Percentiles rank a stretch among this genome's conserved stretches.
Evolutionary conservation across 495 filamentous ascomycete species (phyloP).

Genomic region (Friedmanniomyces simplex): DNA sequence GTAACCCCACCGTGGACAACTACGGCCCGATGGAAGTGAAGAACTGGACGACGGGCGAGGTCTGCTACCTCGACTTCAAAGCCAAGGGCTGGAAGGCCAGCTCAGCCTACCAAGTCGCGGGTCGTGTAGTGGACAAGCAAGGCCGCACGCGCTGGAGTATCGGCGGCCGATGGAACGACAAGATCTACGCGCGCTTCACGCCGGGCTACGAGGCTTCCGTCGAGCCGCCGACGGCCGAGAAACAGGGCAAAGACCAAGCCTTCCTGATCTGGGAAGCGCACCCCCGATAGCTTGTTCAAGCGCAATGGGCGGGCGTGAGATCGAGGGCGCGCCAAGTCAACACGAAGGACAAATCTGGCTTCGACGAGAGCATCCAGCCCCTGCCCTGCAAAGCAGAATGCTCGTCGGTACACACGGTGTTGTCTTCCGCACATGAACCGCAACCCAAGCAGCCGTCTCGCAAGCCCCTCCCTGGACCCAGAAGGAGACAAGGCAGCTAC

Average conservation of each 20-base stretch:
- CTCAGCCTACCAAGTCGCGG: slow-evolving; percentile 75
- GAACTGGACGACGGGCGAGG: slow-evolving; percentile 90
- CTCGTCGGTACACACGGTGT: too few species aligned
- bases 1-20: slow-evolving; percentile 93
- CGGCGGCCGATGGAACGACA: slow-evolving; percentile 94
- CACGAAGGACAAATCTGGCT: too few species aligned
- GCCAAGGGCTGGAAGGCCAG: slow-evolving; percentile 88
- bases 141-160: slow-evolving; percentile 76
- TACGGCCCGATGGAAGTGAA: slow-evolving; percentile 96
- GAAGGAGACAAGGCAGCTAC: too few species aligned
- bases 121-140: slow-evolving; percentile 65
- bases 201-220: slow-evolving; percentile 76
- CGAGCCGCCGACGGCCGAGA: slow-evolving; percentile 41
- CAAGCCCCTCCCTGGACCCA: too few species aligned
- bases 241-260: slow-evolving; percentile 51
- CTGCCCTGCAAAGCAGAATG: too few species aligned
- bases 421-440: too few species aligned
- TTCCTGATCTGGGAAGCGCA: slow-evolving; percentile 93
- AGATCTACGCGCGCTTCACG: slow-evolving; percentile 85
- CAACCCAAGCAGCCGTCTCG: too few species aligned
- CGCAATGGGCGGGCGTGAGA: too few species aligned
- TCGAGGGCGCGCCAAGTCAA: too few species aligned
- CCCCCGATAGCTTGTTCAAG: too few species aligned
- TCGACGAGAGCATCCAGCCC: too few species aligned
- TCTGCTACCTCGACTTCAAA: slow-evolving; percentile 89